Evolutionary conservation across 108 stramenopile genomes (phyloP), one percentile per base, ranked within the genome.

Genomic region (Cylindrotheca fusiformis): DNA sequence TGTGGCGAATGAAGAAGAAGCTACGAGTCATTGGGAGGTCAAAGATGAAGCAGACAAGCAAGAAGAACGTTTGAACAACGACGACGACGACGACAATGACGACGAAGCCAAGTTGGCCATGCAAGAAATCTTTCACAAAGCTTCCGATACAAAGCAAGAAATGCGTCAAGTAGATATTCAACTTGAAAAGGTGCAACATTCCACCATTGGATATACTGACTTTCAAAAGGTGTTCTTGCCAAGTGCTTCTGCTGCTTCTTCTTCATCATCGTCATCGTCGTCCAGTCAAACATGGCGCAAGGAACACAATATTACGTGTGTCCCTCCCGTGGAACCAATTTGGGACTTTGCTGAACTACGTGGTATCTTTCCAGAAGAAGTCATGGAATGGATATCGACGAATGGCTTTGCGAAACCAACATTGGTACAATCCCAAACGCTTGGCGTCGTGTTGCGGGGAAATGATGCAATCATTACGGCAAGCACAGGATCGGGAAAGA

Each of bases 401-500:
- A 57, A 83, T 49, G 60, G 72, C n/a, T 94, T 86, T 69, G 60
- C 65, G 24, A 68, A 77, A 55, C 97, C 96, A 14, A 99, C 99
- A 19, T 84, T 91, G 8, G 97, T 99, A 19, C 99, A 99, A 72
- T 76, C 86, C 10, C 89, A 91, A 57, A 84, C 90, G 6, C 41
- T 94, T 24, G 54, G 81, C 0, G 82, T 86, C 17, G 79, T 79
- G 12, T 62, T 94, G 48, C 41, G 66, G 32, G 93, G 93, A 2
- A 46, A 54, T 18, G 90, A 94, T 72, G 77, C 75, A 0, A 32
- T 94, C 19, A 76, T 89, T 36, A 94, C 93, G 26, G 84, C 86
- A 8, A 25, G 77, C 3, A 94, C 93, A 0, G 99, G 99, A 4
- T 79, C 79, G 0, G 99, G 97, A 18, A 98, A 99, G 55, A 98